Percentiles rank a stretch among this genome's conserved stretches.
Conservation (phyloP, 192 early-diverging fungal genomes). For the Gaertneriomyces semiglobifer region DNA sequence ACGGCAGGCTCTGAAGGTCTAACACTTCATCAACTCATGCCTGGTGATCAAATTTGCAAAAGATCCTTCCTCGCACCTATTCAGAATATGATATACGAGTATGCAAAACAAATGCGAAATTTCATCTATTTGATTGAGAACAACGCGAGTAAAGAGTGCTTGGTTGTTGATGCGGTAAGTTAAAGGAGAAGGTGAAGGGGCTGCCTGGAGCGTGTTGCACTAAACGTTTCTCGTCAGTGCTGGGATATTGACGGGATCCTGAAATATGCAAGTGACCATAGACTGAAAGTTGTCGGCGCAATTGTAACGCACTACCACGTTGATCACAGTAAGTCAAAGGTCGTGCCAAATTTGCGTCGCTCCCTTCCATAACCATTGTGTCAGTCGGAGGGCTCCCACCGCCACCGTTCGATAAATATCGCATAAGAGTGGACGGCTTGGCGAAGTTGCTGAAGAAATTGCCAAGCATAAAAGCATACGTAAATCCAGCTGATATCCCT, state of each 20-base stretch:
- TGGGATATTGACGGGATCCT: slow-evolving; percentile 90
- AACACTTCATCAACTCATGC: slow-evolving; percentile 61
- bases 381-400: slow-evolving; percentile 78
- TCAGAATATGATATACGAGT: slow-evolving; percentile 69
- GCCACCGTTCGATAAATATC: slow-evolving; percentile 75
- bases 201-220: too few species aligned
- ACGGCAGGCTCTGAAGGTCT: slow-evolving; percentile 37
- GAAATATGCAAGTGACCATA: slow-evolving; percentile 52
- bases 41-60: slow-evolving; percentile 69
- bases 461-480: slow-evolving; percentile 70
- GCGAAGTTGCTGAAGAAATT: slow-evolving; percentile 67
- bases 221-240: slow-evolving; percentile 48
- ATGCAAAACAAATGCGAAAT: slow-evolving; percentile 80
- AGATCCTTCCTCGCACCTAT: slow-evolving; percentile 63
- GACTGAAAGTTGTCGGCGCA: slow-evolving; percentile 67
- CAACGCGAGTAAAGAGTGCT: slow-evolving; percentile 59
- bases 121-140: slow-evolving; percentile 81
- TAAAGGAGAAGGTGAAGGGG: neutral
- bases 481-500: slow-evolving; percentile 74
- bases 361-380: neutral
- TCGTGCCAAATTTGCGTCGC: neutral
- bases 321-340: slow-evolving; percentile 53
- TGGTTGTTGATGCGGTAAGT: slow-evolving; percentile 78
- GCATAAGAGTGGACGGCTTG: slow-evolving; percentile 76
- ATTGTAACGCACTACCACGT: slow-evolving; percentile 82